These are phyloP conservation scores for Diaporthe sp. DNA, from an alignment of 2,329 filamentous ascomycete genomes.

Conservation along the genomic window DNA sequence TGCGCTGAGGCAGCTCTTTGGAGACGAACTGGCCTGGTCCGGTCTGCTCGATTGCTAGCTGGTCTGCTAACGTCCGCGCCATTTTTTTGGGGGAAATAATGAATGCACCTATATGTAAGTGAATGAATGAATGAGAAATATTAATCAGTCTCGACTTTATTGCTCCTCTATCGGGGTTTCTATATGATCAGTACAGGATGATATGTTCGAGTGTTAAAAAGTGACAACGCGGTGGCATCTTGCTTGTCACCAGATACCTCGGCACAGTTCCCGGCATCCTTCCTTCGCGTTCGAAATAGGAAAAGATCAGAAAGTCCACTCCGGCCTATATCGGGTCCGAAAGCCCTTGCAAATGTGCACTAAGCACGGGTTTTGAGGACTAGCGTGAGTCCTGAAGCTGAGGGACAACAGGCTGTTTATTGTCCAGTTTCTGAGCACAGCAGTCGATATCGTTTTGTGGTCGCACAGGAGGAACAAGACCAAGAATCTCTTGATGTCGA, in stretches of 20 bases:
- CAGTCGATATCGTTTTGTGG: neutral
- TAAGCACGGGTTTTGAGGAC: no score
- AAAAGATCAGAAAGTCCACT: neutral
- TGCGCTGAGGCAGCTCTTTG: slow-evolving; percentile 4
- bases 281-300: neutral
- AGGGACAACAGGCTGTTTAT: no score
- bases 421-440: neutral
- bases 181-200: no score
- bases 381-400: neutral
- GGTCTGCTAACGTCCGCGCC: slow-evolving; percentile 26
- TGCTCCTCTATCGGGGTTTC: neutral
- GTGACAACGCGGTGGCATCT: neutral
- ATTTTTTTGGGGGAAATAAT: slow-evolving; percentile 10
- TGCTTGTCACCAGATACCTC: slow-evolving; percentile 5
- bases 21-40: slow-evolving; percentile 32
- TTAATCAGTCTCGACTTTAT: neutral
- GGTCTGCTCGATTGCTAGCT: slow-evolving; percentile 33
- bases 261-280: neutral
- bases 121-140: neutral
- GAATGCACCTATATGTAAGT: neutral
- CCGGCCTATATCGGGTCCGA: neutral
- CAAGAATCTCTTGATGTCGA: neutral
- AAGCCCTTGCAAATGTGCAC: neutral
- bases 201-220: neutral
- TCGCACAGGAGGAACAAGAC: no score